phyloP scores from a whole-genome alignment of 164 flowering plant species.

The Brasenia schreberi region DNA sequence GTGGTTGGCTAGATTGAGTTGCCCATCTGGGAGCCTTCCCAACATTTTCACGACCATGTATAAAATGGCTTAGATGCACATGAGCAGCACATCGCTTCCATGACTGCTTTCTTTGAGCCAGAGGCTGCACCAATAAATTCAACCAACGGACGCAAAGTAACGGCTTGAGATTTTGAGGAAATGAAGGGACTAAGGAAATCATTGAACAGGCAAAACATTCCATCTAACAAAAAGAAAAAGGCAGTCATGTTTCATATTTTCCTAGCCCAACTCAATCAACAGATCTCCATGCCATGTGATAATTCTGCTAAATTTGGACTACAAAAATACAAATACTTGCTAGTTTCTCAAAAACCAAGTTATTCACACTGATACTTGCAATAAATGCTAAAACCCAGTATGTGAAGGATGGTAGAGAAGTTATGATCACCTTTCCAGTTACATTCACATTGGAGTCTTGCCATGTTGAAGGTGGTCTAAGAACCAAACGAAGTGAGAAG shows the following conservation, averaged over 20 bases:
- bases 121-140: constrained; percentile 13
- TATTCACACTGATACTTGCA: too few relatives aligned
- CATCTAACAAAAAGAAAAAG: not conserved
- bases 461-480: not conserved
- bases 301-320: too few relatives aligned
- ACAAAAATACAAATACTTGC: too few relatives aligned
- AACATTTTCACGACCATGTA: constrained; percentile 19
- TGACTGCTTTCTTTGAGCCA: constrained; percentile 11
- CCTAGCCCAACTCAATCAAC: too few relatives aligned
- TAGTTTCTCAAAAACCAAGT: too few relatives aligned
- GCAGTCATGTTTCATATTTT: not conserved
- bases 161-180: not conserved
- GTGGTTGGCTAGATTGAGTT: not conserved
- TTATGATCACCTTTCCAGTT: not conserved
- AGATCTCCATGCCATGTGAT: too few relatives aligned
- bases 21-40: constrained; percentile 14
- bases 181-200: not conserved
- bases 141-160: not conserved
- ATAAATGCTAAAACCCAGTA: too few relatives aligned
- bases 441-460: not conserved
- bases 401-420: too few relatives aligned
- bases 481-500: not conserved
- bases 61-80: constrained; percentile 42
- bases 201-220: not conserved
- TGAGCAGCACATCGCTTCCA: constrained; percentile 51